phyloP scores from a whole-genome alignment of 139 green algal genomes.

The Eudorina sp. region DNA sequence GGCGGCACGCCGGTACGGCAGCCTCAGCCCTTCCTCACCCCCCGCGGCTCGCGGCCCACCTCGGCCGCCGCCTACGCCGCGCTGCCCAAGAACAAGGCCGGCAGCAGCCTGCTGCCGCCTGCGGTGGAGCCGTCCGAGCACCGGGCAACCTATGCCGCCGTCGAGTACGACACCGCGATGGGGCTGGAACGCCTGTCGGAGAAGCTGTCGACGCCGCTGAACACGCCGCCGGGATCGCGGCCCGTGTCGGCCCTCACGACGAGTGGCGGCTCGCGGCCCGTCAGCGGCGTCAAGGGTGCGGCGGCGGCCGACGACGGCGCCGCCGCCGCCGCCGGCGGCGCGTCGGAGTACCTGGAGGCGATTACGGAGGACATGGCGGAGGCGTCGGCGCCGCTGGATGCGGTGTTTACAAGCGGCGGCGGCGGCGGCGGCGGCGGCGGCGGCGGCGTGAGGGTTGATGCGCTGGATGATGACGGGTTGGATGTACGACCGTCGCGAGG shows the following conservation, averaged over 20 bases:
- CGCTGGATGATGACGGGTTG: constrained; percentile 37
- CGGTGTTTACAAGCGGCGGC: background rate
- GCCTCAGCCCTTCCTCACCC: background rate
- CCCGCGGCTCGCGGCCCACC: constrained; percentile 33
- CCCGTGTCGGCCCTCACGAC: background rate
- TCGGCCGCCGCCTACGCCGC: constrained; percentile 17
- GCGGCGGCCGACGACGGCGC: background rate
- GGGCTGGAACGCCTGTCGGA: constrained; percentile 11
- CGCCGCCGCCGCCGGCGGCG: background rate
- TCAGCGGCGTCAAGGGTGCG: background rate
- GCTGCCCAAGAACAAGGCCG: background rate
- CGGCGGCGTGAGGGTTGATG: too few relatives aligned
- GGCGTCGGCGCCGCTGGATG: constrained; percentile 28
- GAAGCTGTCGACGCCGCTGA: background rate
- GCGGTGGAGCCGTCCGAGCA: background rate
- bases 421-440: background rate
- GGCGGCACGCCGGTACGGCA: background rate
- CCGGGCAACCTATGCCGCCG: background rate
- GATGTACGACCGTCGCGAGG: constrained; percentile 17
- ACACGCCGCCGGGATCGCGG: background rate
- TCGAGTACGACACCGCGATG: constrained; percentile 18
- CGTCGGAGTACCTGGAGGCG: constrained; percentile 11
- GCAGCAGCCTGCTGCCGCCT: background rate
- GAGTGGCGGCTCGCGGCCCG: background rate
- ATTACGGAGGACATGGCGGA: constrained; percentile 35